phyloP scores from a whole-genome alignment of 345 rosid genomes.

The Eutrema yunnanense region DNA sequence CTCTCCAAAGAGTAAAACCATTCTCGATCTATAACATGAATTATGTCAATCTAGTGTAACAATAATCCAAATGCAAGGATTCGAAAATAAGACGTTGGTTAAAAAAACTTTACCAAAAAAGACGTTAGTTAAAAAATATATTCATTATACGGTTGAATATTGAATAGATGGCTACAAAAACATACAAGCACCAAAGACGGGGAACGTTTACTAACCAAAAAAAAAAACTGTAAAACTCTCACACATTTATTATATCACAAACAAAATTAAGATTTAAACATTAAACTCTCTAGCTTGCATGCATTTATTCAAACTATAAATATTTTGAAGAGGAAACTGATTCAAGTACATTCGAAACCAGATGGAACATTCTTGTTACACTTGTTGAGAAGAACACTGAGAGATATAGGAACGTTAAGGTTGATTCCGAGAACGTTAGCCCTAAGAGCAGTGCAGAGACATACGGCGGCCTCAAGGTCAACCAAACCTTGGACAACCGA shows the following conservation, averaged over 20 bases:
- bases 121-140: not conserved
- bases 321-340: not conserved
- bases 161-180: not conserved
- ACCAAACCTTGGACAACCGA: constrained; percentile 42
- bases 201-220: not conserved
- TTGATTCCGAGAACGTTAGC: constrained; percentile 53
- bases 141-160: not conserved
- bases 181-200: not conserved
- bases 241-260: not conserved
- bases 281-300: not conserved
- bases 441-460: constrained; percentile 66
- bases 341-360: constrained; percentile 42
- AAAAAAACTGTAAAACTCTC: not conserved
- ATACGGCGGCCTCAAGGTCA: constrained; percentile 65
- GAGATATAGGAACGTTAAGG: constrained; percentile 50
- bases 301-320: constrained; percentile 11
- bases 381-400: constrained; percentile 53
- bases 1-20: not conserved
- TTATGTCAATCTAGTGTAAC: not conserved
- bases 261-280: not conserved
- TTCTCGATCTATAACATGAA: not conserved
- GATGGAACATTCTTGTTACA: constrained; percentile 48
- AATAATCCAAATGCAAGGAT: not conserved
- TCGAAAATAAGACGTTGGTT: not conserved
- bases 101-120: too few species aligned